These are phyloP conservation scores for Arachnomyces sp. DNA, from an alignment of 2,329 filamentous ascomycete species.

Conservation along the genomic window DNA sequence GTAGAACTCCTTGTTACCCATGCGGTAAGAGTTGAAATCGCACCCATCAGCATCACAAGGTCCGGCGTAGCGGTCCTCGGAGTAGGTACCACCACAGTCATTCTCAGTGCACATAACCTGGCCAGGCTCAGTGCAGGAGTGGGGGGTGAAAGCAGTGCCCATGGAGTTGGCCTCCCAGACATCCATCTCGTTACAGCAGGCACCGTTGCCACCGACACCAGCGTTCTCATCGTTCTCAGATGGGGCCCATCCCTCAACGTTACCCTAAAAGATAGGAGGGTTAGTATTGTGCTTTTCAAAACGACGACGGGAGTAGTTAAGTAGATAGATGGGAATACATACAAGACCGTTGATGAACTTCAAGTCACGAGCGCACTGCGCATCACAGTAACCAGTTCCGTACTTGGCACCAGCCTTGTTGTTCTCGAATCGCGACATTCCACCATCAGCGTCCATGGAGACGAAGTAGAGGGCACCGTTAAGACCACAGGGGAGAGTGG, in stretches of 20 bases:
- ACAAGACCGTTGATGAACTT: slow-evolving; percentile 48
- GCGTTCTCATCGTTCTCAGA: slow-evolving; percentile 48
- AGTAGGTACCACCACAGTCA: slow-evolving; percentile 46
- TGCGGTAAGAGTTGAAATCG: slow-evolving; percentile 62
- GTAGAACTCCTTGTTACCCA: slow-evolving; percentile 57
- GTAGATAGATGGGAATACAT: slow-evolving; percentile 16
- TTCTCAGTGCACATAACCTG: slow-evolving; percentile 46
- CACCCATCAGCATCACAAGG: slow-evolving; percentile 62
- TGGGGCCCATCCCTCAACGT: slow-evolving; percentile 46
- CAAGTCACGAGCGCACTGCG: slow-evolving; percentile 47
- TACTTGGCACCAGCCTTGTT: slow-evolving; percentile 53
- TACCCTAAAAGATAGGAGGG: slow-evolving; percentile 32
- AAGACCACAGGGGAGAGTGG: slow-evolving; percentile 58
- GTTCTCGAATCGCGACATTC: slow-evolving; percentile 40
- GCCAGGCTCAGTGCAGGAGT: slow-evolving; percentile 49
- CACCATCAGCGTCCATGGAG: slow-evolving; percentile 55
- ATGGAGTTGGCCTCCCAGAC: slow-evolving; percentile 63
- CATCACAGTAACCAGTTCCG: slow-evolving; percentile 57
- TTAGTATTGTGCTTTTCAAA: slow-evolving; percentile 8
- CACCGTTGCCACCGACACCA: slow-evolving; percentile 46
- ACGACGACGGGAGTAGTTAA: slow-evolving; percentile 11
- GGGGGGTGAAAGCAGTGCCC: slow-evolving; percentile 56
- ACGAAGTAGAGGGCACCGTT: slow-evolving; percentile 64
- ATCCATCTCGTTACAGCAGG: slow-evolving; percentile 62
- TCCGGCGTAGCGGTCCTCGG: slow-evolving; percentile 50